Conservation (phyloP, 192 early-diverging fungal species). For the Podila epigama region DNA sequence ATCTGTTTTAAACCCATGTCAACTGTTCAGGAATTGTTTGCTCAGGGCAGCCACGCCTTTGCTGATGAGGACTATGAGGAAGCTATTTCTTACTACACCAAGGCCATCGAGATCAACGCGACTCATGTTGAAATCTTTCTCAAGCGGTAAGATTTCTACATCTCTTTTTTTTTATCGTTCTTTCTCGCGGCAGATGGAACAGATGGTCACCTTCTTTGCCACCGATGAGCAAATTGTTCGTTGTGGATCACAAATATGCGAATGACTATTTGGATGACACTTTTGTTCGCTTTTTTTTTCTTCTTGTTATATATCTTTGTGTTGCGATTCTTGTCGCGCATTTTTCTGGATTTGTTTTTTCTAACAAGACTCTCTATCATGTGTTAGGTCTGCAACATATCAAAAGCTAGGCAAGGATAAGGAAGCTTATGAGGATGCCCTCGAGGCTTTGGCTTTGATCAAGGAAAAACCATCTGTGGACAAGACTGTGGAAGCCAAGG, state of each 20-base stretch:
- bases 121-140: conserved; percentile 71
- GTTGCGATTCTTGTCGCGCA: no score
- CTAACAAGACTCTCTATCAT: no score
- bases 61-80: conserved; percentile 81
- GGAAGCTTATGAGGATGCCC: conserved; percentile 70
- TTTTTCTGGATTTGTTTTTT: no score
- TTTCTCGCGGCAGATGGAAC: no score
- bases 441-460: conserved; percentile 61
- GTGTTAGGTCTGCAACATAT: conserved; percentile 66
- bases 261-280: no score
- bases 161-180: neutral
- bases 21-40: conserved; percentile 41
- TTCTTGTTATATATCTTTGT: neutral
- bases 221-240: no score
- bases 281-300: neutral
- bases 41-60: conserved; percentile 76
- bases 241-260: no score
- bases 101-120: conserved; percentile 70
- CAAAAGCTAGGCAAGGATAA: conserved; percentile 65
- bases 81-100: conserved; percentile 72
- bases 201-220: no score
- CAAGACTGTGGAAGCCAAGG: conserved; percentile 64
- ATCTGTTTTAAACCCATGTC: conserved; percentile 16
- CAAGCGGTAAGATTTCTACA: conserved; percentile 58
- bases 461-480: conserved; percentile 51